Evolutionary conservation across 2,329 filamentous ascomycete genomes (phyloP).

Genomic region (Stenocarpella maydis): DNA sequence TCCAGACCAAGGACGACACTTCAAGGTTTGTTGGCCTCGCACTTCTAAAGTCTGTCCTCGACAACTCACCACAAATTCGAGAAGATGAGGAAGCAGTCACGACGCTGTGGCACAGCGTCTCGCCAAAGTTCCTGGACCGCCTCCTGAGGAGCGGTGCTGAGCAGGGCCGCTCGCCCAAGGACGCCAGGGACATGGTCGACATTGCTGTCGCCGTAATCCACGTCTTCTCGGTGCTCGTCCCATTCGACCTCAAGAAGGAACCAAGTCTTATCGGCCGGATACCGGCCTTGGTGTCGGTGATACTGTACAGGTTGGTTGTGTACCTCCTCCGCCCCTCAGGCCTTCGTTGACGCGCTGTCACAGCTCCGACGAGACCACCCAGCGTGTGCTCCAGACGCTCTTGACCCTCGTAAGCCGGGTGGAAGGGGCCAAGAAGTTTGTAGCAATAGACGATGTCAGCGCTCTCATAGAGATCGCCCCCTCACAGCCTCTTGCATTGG

Average conservation of each 20-base stretch:
- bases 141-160: constrained; percentile 63
- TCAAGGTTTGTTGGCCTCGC: constrained; percentile 73
- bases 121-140: constrained; percentile 70
- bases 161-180: constrained; percentile 44
- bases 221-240: constrained; percentile 66
- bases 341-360: constrained; percentile 29
- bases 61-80: constrained; percentile 63
- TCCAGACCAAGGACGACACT: constrained; percentile 70
- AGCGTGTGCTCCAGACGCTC: constrained; percentile 64
- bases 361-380: constrained; percentile 62
- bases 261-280: constrained; percentile 61
- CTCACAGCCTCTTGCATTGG: constrained; percentile 60
- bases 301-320: constrained; percentile 60
- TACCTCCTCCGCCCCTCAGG: neutral
- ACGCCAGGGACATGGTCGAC: constrained; percentile 68
- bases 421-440: constrained; percentile 58
- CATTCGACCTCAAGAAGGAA: constrained; percentile 54
- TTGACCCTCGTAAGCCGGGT: constrained; percentile 61
- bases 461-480: constrained; percentile 66
- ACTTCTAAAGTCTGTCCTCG: constrained; percentile 70
- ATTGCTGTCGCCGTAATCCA: constrained; percentile 70
- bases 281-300: constrained; percentile 59
- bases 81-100: constrained; percentile 55
- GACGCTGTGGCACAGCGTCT: constrained; percentile 67
- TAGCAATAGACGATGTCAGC: constrained; percentile 59